These are phyloP conservation scores for Corynespora cassiicola DNA, from an alignment of 2,329 filamentous ascomycete genomes.

Conservation along the genomic window DNA sequence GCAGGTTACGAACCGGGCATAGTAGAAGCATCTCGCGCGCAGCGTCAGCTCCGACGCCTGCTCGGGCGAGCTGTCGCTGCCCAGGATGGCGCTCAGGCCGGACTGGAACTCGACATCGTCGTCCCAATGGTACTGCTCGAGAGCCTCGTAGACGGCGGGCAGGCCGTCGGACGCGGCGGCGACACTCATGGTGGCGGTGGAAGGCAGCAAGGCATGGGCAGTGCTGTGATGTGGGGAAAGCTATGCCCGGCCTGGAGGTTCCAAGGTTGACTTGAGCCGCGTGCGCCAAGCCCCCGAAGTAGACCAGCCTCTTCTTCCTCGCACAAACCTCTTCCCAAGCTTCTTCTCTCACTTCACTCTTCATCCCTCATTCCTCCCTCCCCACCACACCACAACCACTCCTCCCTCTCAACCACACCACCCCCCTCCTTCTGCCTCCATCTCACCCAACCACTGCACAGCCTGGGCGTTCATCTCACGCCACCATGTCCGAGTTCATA, in stretches of 20 bases:
- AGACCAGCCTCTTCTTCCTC: conserved; percentile 13
- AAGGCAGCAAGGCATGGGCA: conserved; percentile 11
- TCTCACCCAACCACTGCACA: conserved; percentile 31
- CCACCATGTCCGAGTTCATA: conserved; percentile 66
- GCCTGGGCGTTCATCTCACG: too few species aligned
- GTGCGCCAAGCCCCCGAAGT: conserved; percentile 13
- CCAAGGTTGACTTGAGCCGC: not conserved
- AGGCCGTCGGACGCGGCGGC: conserved; percentile 25
- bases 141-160: conserved; percentile 61
- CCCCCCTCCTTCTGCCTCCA: conserved; percentile 23
- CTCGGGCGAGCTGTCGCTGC: conserved; percentile 61
- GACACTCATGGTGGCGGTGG: conserved; percentile 28
- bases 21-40: conserved; percentile 75
- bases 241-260: not conserved
- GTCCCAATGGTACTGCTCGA: conserved; percentile 72
- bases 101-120: conserved; percentile 73
- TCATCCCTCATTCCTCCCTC: conserved; percentile 1
- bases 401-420: conserved; percentile 11
- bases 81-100: conserved; percentile 70
- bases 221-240: too few species aligned
- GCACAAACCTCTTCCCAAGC: conserved; percentile 11
- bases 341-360: conserved; percentile 20
- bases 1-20: conserved; percentile 52
- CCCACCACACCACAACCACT: conserved; percentile 13
- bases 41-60: conserved; percentile 64